Conservation (phyloP, 2,329 filamentous ascomycete genomes). For the Talaromyces atroroseus region DNA sequence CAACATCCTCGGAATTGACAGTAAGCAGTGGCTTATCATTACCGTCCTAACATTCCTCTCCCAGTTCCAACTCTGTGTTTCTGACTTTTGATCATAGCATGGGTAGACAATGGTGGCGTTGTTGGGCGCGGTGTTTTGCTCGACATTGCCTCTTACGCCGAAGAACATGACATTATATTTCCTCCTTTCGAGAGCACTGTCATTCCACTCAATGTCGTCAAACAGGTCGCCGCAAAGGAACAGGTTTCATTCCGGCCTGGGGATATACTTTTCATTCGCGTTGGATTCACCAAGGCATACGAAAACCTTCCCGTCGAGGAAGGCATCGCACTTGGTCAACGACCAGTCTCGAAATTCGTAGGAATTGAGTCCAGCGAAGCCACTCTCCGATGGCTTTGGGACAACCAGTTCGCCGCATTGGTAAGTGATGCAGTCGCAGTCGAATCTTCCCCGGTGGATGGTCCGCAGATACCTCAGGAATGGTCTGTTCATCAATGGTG, state of each 20-base stretch:
- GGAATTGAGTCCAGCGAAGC: slow-evolving; percentile 31
- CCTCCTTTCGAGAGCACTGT: slow-evolving; percentile 36
- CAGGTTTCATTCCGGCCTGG: slow-evolving; percentile 42
- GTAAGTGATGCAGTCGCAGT: slow-evolving; percentile 31
- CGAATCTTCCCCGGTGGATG: slow-evolving; percentile 24
- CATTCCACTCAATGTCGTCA: slow-evolving; percentile 42
- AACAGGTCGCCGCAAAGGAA: slow-evolving; percentile 42
- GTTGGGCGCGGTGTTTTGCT: slow-evolving; percentile 46
- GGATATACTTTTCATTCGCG: slow-evolving; percentile 54
- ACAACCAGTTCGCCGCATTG: slow-evolving; percentile 31
- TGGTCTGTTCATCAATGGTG: slow-evolving; percentile 29
- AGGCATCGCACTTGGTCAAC: slow-evolving; percentile 13
- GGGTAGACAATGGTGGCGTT: slow-evolving; percentile 36
- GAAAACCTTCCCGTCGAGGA: slow-evolving; percentile 33
- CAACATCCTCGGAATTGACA: slow-evolving; percentile 40
- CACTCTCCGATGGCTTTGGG: slow-evolving; percentile 31
- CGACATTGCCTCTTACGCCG: slow-evolving; percentile 43
- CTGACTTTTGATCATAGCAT: slow-evolving; percentile 21
- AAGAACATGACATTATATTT: slow-evolving; percentile 31
- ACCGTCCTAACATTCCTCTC: too few species aligned
- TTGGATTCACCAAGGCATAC: slow-evolving; percentile 48
- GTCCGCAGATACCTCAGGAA: slow-evolving; percentile 20
- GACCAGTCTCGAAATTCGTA: slow-evolving; percentile 20
- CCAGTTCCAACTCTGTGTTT: neutral
- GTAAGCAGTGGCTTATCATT: slow-evolving; percentile 14